Evolutionary conservation across 2,329 filamentous ascomycete genomes (phyloP).

Genomic region (Periconia sp.): DNA sequence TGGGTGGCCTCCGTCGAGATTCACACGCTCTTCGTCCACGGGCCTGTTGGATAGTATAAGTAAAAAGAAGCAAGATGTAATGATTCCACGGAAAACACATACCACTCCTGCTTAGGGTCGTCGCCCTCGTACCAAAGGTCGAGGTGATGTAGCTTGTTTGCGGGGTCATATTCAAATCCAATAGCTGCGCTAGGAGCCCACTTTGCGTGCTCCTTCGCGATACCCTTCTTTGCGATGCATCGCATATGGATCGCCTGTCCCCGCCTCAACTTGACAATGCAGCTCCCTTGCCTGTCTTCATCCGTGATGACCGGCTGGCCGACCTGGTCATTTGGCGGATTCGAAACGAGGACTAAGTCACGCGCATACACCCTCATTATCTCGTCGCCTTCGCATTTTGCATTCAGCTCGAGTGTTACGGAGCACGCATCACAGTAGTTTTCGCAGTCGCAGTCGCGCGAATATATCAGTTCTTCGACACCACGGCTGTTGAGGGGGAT

Average conservation of each 20-base stretch:
- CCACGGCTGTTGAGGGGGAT: conserved; percentile 85
- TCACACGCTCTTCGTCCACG: conserved; percentile 77
- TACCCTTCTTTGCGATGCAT: conserved; percentile 96
- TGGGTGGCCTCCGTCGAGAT: conserved; percentile 71
- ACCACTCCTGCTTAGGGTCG: conserved; percentile 83
- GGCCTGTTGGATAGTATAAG: conserved; percentile 60
- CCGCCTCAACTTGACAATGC: conserved; percentile 87
- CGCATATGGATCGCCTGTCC: conserved; percentile 88
- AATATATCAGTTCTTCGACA: conserved; percentile 79
- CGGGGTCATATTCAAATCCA: conserved; percentile 96
- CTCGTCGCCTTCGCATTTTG: conserved; percentile 80
- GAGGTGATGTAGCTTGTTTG: conserved; percentile 90
- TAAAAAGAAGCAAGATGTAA: background rate
- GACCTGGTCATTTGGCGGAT: conserved; percentile 71
- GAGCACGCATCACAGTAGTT: conserved; percentile 92
- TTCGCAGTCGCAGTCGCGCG: conserved; percentile 94
- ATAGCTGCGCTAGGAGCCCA: conserved; percentile 93
- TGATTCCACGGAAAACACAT: conserved; percentile 49
- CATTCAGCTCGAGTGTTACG: conserved; percentile 80
- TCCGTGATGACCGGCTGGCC: conserved; percentile 85
- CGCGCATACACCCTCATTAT: conserved; percentile 94
- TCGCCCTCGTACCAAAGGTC: conserved; percentile 95
- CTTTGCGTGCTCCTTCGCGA: conserved; percentile 98
- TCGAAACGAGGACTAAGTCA: conserved; percentile 74
- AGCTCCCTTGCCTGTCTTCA: conserved; percentile 74